phyloP scores from a whole-genome alignment of 495 filamentous ascomycete genomes.

The Neurospora tetrasperma region DNA sequence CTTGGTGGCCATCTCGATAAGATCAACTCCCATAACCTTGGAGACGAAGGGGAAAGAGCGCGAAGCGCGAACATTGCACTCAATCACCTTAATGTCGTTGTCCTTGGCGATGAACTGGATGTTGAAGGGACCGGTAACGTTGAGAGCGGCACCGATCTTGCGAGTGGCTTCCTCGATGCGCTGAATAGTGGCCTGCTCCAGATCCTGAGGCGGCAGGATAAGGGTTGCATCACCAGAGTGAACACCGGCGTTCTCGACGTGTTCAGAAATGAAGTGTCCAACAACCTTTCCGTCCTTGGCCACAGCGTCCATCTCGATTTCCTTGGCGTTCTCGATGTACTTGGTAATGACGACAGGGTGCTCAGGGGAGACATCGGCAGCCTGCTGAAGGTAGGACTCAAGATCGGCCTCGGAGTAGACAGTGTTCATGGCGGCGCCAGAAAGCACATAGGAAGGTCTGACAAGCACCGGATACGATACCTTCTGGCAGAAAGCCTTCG shows the following conservation, averaged over 20 bases:
- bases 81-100: constrained; percentile 99
- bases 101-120: constrained; percentile 99
- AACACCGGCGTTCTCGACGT: constrained; percentile 92
- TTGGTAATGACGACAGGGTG: constrained; percentile 98
- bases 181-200: constrained; percentile 77
- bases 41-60: constrained; percentile 97
- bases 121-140: constrained; percentile 95
- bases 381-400: constrained; percentile 78
- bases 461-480: constrained; percentile 91
- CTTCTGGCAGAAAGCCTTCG: constrained; percentile 68
- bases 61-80: constrained; percentile 95
- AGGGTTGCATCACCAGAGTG: constrained; percentile 94
- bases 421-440: constrained; percentile 95
- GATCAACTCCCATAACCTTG: constrained; percentile 95
- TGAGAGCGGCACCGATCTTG: constrained; percentile 90
- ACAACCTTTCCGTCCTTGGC: constrained; percentile 78
- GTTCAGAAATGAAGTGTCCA: constrained; percentile 89
- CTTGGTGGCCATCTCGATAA: constrained; percentile 98
- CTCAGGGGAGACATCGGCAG: constrained; percentile 83
- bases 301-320: constrained; percentile 96
- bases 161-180: constrained; percentile 90
- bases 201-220: constrained; percentile 88
- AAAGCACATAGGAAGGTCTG: constrained; percentile 89
- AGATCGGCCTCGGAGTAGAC: constrained; percentile 83
- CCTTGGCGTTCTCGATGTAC: constrained; percentile 93